These are phyloP conservation scores for Carallia pectinifolia DNA, from an alignment of 345 rosid species.

Conservation along the genomic window DNA sequence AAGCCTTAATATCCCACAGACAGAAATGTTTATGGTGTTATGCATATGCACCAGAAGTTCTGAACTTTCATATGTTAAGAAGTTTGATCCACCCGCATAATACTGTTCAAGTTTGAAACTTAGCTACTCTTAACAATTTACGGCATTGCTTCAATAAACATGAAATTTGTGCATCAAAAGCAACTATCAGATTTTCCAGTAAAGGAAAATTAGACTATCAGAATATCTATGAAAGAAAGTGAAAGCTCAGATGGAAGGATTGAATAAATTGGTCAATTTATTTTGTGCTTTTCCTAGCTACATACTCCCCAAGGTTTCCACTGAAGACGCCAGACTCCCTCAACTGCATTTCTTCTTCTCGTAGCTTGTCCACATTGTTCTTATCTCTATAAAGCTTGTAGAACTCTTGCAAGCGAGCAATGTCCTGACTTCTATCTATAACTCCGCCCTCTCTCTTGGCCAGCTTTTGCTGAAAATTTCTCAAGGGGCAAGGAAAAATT, in stretches of 20 bases:
- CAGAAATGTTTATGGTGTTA: no score
- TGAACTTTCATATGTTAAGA: no score
- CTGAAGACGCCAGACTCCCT: slow-evolving; percentile 72
- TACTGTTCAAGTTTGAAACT: no score
- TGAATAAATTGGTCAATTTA: background rate
- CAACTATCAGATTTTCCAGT: no score
- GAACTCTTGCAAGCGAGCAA: slow-evolving; percentile 76
- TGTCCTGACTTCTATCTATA: slow-evolving; percentile 89
- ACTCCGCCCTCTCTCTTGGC: slow-evolving; percentile 83
- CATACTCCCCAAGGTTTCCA: slow-evolving; percentile 79
- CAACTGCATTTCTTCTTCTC: slow-evolving; percentile 76
- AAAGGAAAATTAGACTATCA: background rate
- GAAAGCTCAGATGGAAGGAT: background rate
- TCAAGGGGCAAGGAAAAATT: slow-evolving; percentile 4
- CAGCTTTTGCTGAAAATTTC: slow-evolving; percentile 81
- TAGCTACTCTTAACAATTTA: no score
- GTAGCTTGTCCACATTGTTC: slow-evolving; percentile 69
- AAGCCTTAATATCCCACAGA: no score
- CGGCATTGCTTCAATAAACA: no score
- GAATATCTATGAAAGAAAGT: background rate
- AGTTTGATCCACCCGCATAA: no score
- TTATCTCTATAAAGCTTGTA: slow-evolving; percentile 76
- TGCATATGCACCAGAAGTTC: no score
- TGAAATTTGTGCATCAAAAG: no score
- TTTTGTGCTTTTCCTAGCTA: slow-evolving; percentile 8